Evolutionary conservation across 768 basidiomycete genomes (phyloP), one percentile per base, ranked within the genome.

Genomic region (Mrakia frigida): DNA sequence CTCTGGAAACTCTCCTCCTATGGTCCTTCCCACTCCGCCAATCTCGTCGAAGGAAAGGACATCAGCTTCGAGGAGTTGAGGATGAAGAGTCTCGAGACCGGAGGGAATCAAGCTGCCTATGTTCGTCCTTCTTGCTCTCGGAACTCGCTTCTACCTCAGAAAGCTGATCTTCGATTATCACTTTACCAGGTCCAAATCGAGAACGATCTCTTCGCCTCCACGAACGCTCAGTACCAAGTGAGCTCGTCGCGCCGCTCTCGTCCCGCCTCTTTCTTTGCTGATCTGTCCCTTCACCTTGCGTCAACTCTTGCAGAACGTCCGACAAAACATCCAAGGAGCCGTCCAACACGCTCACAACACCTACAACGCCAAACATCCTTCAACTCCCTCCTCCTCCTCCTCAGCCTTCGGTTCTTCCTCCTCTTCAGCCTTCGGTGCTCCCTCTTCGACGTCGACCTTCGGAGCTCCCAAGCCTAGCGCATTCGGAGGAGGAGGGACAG

Each of bases 21-120:
- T 37, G 76, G 76, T 14, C 76, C 76, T 7, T 37, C 56, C 7
- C 3, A 35, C 6, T n/a, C 60, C 31, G 35, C 61, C 10, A 73
- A 50, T n/a, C 52, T 77, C 18, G 46, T 77, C 9, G 70, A 72
- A 13, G 72, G 72, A 35, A 56, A 65, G n/a, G 76, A 77, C 41
- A n/a, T 73, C 23, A 77, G 70, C 61, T 61, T 46, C 33, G 76
- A 77, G 39, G 76, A 77, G 71, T 63, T 77, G 14, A 60, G 76
- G 50, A 73, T 77, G 71, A 73, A 63, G 37, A 67, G 73, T 50
- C 56, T 77, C 14, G 43, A 67, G 60, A 39, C 76, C 7, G 61
- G 71, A 33, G 71, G 76, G 25, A 77, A 77, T 31, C 76, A 68
- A 43, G 37, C 59, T 41, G 76, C 71, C n/a, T 77, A 77, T 23